A percentile compares a stretch with the other conserved stretches of the same genome.
Conservation (phyloP, 169 alveolate genomes). For the Babesia divergens region DNA sequence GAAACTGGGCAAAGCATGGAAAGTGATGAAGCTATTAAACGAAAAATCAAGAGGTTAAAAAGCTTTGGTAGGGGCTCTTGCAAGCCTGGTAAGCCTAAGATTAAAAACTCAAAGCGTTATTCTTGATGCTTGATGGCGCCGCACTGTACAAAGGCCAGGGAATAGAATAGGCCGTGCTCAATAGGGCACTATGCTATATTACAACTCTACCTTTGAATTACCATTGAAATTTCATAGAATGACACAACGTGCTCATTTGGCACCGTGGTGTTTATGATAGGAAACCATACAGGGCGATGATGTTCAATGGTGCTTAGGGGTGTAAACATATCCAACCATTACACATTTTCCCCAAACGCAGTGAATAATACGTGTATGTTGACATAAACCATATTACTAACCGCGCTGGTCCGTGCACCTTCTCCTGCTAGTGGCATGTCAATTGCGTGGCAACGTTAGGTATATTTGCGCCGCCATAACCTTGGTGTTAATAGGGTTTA, state of each 20-base stretch:
- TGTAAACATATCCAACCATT: not conserved
- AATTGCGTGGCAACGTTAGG: too few relatives aligned
- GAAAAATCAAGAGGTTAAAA: not conserved
- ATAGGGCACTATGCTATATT: too few relatives aligned
- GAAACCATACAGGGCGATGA: not conserved
- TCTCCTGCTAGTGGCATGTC: too few relatives aligned
- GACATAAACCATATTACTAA: too few relatives aligned
- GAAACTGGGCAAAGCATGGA: not conserved
- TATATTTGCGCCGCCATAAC: too few relatives aligned
- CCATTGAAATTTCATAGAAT: not conserved
- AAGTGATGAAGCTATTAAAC: not conserved
- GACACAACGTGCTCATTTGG: not conserved
- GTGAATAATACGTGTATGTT: too few relatives aligned
- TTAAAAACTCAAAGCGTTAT: constrained; percentile 48
- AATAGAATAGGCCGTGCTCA: too few relatives aligned
- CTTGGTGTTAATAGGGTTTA: too few relatives aligned
- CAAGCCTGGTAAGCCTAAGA: constrained; percentile 13
- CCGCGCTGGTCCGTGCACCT: too few relatives aligned
- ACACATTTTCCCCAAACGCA: too few relatives aligned
- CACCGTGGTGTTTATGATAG: not conserved
- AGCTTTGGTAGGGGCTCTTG: not conserved
- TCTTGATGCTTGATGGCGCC: not conserved
- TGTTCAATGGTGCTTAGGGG: constrained; percentile 7
- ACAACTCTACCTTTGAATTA: too few relatives aligned
- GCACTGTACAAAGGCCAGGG: too few relatives aligned